A percentile compares a stretch with the other conserved stretches of the same genome.
Evolutionary conservation across 371 early-diverging fungal species (phyloP).

Genomic region (Dentiscutata heterogama): DNA sequence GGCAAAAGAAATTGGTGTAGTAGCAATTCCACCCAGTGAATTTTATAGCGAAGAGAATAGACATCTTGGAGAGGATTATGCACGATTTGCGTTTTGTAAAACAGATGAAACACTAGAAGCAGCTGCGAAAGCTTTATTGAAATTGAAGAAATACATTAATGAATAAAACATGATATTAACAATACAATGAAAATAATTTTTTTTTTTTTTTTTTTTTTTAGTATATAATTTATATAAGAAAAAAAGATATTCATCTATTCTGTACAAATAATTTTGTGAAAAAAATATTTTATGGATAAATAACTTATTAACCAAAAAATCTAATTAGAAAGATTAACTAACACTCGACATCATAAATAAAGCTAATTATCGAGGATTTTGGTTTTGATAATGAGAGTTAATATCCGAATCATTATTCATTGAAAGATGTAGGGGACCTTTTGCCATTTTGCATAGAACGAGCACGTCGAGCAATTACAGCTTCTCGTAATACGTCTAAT

Average conservation of each 20-base stretch:
- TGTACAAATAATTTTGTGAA: too few relatives aligned
- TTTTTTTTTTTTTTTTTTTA: too few relatives aligned
- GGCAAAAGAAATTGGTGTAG: constrained; percentile 91
- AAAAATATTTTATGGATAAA: too few relatives aligned
- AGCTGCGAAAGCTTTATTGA: constrained; percentile 77
- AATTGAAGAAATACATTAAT: constrained; percentile 69
- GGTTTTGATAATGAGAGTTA: too few relatives aligned
- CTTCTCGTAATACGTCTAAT: constrained; percentile 74
- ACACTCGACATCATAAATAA: too few relatives aligned
- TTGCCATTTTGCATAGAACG: constrained; percentile 44
- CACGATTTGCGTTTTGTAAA: constrained; percentile 96
- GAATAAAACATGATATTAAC: neutral
- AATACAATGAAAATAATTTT: too few relatives aligned
- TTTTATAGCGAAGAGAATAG: constrained; percentile 85
- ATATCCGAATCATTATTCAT: neutral
- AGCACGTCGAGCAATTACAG: constrained; percentile 63
- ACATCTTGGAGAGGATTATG: constrained; percentile 77
- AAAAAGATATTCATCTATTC: too few relatives aligned
- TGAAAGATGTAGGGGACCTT: neutral
- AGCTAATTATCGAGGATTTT: too few relatives aligned
- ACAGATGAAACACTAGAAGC: constrained; percentile 84
- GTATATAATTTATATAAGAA: too few relatives aligned
- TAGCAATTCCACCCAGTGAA: constrained; percentile 93
- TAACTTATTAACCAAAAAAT: too few relatives aligned
- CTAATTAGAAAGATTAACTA: too few relatives aligned